Percentiles rank a stretch among this genome's conserved stretches.
Evolutionary conservation across 306 rosid genomes (phyloP).

Genomic region (Begonia peltatifolia): DNA sequence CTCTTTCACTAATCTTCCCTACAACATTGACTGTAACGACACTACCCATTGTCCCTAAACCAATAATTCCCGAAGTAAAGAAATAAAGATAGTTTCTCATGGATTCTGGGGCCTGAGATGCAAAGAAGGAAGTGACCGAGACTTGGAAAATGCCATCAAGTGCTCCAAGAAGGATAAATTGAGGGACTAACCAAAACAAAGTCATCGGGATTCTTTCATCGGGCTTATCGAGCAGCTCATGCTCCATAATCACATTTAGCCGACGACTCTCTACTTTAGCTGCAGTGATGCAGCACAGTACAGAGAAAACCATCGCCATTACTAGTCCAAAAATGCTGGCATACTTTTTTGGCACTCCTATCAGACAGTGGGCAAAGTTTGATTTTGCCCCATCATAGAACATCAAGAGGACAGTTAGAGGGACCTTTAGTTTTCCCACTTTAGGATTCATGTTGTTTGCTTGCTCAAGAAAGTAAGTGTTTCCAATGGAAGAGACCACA

Average conservation of each 20-base stretch:
- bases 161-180: too few species aligned
- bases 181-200: constrained; percentile 26
- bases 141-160: too few species aligned
- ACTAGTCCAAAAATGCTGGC: not conserved
- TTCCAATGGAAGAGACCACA: constrained; percentile 19
- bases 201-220: constrained; percentile 17
- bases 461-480: constrained; percentile 22
- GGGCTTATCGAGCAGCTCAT: constrained; percentile 10
- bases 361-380: not conserved
- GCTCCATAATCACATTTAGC: constrained; percentile 11
- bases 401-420: constrained; percentile 7
- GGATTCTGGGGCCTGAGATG: too few species aligned
- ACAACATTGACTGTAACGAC: too few species aligned
- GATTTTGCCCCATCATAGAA: constrained; percentile 5
- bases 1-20: too few species aligned
- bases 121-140: too few species aligned
- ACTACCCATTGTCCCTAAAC: too few species aligned
- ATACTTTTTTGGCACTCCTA: not conserved
- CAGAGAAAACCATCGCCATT: constrained; percentile 12
- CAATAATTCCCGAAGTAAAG: too few species aligned
- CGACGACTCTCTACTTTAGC: constrained; percentile 20
- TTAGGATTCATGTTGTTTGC: constrained; percentile 14
- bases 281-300: constrained; percentile 19
- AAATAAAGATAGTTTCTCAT: too few species aligned
- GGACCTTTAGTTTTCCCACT: constrained; percentile 9